Percentiles rank a stretch among this genome's conserved stretches.
Evolutionary conservation across 2,329 filamentous ascomycete species (phyloP).

Genomic region (Aspergillus quadricinctus): DNA sequence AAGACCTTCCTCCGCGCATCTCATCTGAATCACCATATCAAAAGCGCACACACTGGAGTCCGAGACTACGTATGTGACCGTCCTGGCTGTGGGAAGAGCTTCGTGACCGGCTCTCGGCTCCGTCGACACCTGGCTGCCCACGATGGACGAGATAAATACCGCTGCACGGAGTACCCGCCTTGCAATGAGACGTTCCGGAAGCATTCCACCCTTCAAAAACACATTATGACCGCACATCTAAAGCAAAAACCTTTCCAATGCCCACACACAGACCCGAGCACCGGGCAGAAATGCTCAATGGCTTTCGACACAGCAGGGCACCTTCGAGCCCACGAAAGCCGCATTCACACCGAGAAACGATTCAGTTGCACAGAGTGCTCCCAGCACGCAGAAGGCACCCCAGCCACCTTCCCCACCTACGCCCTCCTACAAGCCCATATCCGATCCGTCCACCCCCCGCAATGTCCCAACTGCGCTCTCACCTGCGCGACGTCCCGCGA

Average conservation of each 20-base stretch:
- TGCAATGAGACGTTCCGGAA: constrained; percentile 82
- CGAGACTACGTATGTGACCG: constrained; percentile 68
- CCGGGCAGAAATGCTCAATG: constrained; percentile 56
- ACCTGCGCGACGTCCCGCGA: constrained; percentile 63
- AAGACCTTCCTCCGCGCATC: constrained; percentile 85
- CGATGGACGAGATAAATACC: constrained; percentile 68
- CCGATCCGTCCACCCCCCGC: constrained; percentile 64
- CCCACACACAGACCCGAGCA: constrained; percentile 50
- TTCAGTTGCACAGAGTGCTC: constrained; percentile 76
- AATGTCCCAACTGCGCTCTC: constrained; percentile 69
- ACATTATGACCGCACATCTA: constrained; percentile 73
- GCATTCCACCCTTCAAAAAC: constrained; percentile 76
- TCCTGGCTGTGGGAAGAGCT: constrained; percentile 71
- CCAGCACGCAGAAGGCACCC: constrained; percentile 33
- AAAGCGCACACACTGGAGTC: constrained; percentile 71
- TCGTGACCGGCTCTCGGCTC: constrained; percentile 74
- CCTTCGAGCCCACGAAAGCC: constrained; percentile 66
- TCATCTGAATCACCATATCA: constrained; percentile 80
- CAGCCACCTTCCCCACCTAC: constrained; percentile 66
- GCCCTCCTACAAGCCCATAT: constrained; percentile 69
- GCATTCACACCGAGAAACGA: constrained; percentile 63
- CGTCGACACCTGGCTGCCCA: constrained; percentile 75
- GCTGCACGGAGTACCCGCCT: constrained; percentile 64
- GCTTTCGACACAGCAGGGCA: constrained; percentile 70
- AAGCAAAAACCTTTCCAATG: constrained; percentile 69